A percentile compares a stretch with the other conserved stretches of the same genome.
phyloP scores from a whole-genome alignment of 1,139 yeast species.

The Pichia sp. region DNA sequence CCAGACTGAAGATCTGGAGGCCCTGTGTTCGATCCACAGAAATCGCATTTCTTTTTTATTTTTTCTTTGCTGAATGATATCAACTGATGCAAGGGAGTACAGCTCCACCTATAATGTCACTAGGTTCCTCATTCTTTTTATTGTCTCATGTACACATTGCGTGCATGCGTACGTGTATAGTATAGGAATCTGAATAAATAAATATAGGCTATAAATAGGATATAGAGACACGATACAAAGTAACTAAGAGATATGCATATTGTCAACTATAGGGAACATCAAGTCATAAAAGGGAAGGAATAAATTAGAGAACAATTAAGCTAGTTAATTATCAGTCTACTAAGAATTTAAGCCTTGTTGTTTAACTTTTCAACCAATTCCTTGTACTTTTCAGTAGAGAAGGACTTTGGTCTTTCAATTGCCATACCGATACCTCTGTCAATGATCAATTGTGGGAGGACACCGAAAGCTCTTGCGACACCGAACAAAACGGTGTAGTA shows the following conservation, averaged over 20 bases:
- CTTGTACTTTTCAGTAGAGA: conserved; percentile 68
- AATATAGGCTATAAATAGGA: too few species aligned
- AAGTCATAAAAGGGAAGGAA: background rate
- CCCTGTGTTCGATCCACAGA: conserved; percentile 94
- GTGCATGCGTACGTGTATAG: too few species aligned
- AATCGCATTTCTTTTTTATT: conserved; percentile 47
- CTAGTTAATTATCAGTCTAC: background rate
- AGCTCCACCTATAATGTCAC: too few species aligned
- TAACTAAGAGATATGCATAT: too few species aligned
- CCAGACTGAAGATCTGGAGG: conserved; percentile 90
- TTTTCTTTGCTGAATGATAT: too few species aligned
- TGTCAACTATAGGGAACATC: background rate
- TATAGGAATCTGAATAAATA: too few species aligned
- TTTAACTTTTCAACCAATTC: conserved; percentile 47
- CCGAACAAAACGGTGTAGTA: conserved; percentile 98
- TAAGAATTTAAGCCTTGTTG: conserved; percentile 10
- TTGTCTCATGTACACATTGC: too few species aligned
- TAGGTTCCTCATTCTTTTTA: too few species aligned
- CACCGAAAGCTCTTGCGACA: conserved; percentile 97
- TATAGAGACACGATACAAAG: too few species aligned
- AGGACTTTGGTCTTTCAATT: conserved; percentile 96
- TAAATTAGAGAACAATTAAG: conserved; percentile 2
- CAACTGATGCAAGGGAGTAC: too few species aligned
- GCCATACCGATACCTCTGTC: conserved; percentile 95
- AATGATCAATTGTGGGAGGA: conserved; percentile 90